A percentile compares a stretch with the other conserved stretches of the same genome.
These are phyloP conservation scores for Scenedesmus sp. DNA, from an alignment of 163 green algal species.

Conservation along the genomic window DNA sequence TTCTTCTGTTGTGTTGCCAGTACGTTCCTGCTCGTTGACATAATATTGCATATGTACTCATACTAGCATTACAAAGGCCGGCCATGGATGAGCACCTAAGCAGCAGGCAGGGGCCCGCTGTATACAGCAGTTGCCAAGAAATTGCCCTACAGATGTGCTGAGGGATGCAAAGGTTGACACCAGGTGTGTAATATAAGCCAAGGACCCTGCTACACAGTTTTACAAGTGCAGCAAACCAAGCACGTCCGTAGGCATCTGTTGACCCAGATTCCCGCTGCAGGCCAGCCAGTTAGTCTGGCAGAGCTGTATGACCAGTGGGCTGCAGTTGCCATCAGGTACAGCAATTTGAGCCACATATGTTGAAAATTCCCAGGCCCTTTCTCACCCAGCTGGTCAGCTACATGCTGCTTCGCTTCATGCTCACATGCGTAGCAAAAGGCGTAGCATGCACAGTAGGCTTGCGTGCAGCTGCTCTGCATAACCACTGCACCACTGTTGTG, in stretches of 20 bases:
- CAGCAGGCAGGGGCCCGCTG: not conserved
- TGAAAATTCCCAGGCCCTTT: no score
- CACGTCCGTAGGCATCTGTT: not conserved
- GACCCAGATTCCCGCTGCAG: not conserved
- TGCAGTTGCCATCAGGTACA: not conserved
- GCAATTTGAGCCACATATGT: not conserved
- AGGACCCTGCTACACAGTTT: not conserved
- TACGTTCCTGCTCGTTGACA: not conserved
- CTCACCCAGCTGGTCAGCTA: no score
- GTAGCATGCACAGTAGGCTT: not conserved
- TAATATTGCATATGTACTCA: not conserved
- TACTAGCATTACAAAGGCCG: not conserved
- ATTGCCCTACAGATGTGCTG: not conserved
- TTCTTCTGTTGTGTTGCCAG: not conserved
- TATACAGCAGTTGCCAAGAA: not conserved
- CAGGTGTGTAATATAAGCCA: not conserved
- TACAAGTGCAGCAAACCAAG: not conserved
- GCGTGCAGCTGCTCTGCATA: not conserved
- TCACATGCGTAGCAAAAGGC: no score
- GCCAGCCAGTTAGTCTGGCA: not conserved
- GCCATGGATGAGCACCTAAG: not conserved
- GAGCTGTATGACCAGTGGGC: conserved; percentile 14
- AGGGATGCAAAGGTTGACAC: not conserved
- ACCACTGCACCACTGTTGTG: not conserved
- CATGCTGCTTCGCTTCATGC: no score